Base-by-base conservation (phyloP, 2,329 filamentous ascomycete genomes). In the Stagonosporopsis chrysanthemi region DNA sequence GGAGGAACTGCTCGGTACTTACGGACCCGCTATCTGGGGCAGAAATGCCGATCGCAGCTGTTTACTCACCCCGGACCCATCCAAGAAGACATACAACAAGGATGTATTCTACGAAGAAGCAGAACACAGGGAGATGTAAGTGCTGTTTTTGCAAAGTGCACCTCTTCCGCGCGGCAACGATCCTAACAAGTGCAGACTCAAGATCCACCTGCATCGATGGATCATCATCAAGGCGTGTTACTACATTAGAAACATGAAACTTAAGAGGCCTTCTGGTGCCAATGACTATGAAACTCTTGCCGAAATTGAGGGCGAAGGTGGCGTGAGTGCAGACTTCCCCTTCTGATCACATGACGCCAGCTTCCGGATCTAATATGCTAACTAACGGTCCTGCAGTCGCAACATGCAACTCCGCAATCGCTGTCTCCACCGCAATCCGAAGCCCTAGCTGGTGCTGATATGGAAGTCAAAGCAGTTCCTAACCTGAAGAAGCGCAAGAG, bases 211-310 rank as follows among this genome's bases (percentile, higher is more conserved):
- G 61, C 73, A 75, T 56, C 71, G 73, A 55, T 75, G 73, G 73
- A 73, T 75, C 61, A 71, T 75, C 66, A 75, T 75, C 70, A 75
- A 75, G 61, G 73, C 73, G 28, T 75, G 73, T 61, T 75, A 75
- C 51, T 75, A 74, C 48, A 75, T 75, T 28, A 65, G 73, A 24
- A 75, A 75, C 58, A 74, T 73, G 70, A 74, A 74, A 61, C 66
- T 75, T 6, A 75, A 75, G 61, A 63, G 70, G 31, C 66, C 69
- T 3, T 74, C 72, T 6, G 62, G 64, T 24, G 65, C 63, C 33
- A 69, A 67, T 39, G 72, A 74, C 8, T 69, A 69, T 57, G 72
- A 74, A 17, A 63, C 66, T 11, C 60, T 72, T 31, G 68, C 68
- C 28, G 73, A 75, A 22, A 64, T 72, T 5, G 73, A 75, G 36